A percentile compares a stretch with the other conserved stretches of the same genome.
Conservation (phyloP, 495 filamentous ascomycete genomes). For the Neurospora tetrasperma region DNA sequence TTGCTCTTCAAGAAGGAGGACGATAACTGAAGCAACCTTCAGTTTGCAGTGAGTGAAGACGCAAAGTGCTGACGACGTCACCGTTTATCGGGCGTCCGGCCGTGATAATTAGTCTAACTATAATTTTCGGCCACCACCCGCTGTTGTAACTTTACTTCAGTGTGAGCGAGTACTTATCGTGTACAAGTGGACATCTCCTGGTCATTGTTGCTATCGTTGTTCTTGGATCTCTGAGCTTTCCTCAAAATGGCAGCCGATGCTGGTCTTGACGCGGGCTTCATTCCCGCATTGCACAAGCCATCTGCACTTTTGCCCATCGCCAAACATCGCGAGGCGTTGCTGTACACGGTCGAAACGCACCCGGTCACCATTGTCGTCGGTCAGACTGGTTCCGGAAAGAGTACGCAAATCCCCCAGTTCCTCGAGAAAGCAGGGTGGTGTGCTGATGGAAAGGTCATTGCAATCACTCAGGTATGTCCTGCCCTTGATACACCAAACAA, state of each 20-base stretch:
- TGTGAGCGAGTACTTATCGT: not conserved
- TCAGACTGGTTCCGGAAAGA: constrained; percentile 87
- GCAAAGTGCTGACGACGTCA: not conserved
- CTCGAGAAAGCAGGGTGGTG: constrained; percentile 87
- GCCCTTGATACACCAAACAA: not conserved
- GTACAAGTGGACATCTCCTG: not conserved
- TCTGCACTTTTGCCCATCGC: constrained; percentile 68
- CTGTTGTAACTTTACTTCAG: not conserved
- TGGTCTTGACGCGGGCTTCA: constrained; percentile 55
- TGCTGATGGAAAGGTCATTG: constrained; percentile 67
- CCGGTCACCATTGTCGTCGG: constrained; percentile 79
- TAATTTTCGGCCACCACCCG: not conserved
- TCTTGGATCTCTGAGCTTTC: not conserved
- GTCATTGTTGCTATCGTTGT: not conserved
- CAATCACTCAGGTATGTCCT: constrained; percentile 71
- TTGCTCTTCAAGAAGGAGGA: not conserved
- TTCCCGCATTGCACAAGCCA: constrained; percentile 69
- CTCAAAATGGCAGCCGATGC: constrained; percentile 38
- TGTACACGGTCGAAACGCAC: constrained; percentile 66
- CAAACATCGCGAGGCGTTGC: constrained; percentile 58
- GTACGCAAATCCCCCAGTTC: constrained; percentile 81
- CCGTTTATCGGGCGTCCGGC: not conserved
- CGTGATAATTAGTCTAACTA: not conserved
- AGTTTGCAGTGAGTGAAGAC: not conserved
- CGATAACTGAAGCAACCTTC: not conserved